Base-by-base conservation (phyloP, 805 yeast species). In the Kregervanrija fluxuum region DNA sequence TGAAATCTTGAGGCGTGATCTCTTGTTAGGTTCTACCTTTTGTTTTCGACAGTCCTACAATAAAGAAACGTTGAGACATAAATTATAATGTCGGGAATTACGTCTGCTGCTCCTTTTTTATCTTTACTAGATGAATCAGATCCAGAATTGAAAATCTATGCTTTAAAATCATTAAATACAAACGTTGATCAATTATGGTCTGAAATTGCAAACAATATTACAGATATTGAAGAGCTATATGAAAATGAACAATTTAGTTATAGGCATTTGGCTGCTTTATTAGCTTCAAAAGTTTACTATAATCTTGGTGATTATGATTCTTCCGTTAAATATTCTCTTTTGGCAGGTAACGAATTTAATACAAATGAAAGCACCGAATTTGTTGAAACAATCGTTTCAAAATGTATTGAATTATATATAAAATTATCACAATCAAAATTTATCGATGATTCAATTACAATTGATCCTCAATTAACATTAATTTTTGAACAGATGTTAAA, bases 101-200 rank as follows among this genome's bases (percentile, higher is more conserved):
- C 89, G 28, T 78, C 95, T 36, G 96, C 98, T 40, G 89, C 95
- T 33, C 95, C 96, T 37, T 85, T 85, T 55, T 74, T 93, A 65
- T 96, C 98, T 35, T 77, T 93, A 50, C 73, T 93, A 60, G 79
- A 80, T 49, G 99, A 93, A 68, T 73, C 80, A 8, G 97, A 93
- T 62, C 67, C 75, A 41, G 66, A 74, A 42, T 77, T 93, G 53
- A 90, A 88, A 64, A 72, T 82, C 33, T 86, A 87, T 61, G 99
- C 98, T 14, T 74, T 93, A 59, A 70, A 82, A 45, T 81, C 95
- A 14, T 77, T 93, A 53, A 85, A 89, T 61, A 75, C 69, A 28
- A 76, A 85, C 41, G 96, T 88, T 42, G 95, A 89, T 67, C 90
- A 87, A 64, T 74, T 88, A 47, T 93, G 99, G 99, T 88, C 99